These are phyloP conservation scores for Trypethelium eluteriae DNA, from an alignment of 495 filamentous ascomycete species.

Conservation along the genomic window DNA sequence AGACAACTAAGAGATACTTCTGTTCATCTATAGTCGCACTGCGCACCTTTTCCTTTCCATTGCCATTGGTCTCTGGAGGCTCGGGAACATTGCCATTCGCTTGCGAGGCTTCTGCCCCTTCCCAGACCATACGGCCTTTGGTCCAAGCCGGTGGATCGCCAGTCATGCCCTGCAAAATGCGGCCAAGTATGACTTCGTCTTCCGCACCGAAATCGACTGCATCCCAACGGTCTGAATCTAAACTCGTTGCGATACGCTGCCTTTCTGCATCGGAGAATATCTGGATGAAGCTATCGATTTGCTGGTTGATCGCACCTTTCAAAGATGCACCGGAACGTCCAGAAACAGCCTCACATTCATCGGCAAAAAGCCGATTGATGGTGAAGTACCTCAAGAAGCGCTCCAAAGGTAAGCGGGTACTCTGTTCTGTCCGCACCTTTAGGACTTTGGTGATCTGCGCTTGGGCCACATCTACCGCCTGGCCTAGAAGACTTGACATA, in stretches of 20 bases:
- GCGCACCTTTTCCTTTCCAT: slow-evolving; percentile 57
- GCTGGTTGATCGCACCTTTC: slow-evolving; percentile 80
- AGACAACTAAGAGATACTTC: slow-evolving; percentile 76
- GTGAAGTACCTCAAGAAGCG: slow-evolving; percentile 87
- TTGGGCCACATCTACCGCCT: slow-evolving; percentile 88
- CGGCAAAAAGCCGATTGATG: slow-evolving; percentile 86
- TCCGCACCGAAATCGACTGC: slow-evolving; percentile 73
- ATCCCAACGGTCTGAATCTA: slow-evolving; percentile 89
- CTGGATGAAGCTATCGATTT: slow-evolving; percentile 83
- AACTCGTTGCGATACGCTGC: slow-evolving; percentile 68
- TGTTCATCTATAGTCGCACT: slow-evolving; percentile 77
- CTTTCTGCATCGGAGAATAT: slow-evolving; percentile 67
- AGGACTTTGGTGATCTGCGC: slow-evolving; percentile 86
- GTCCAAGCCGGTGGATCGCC: slow-evolving; percentile 70
- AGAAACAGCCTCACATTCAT: slow-evolving; percentile 94
- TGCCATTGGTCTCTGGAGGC: slow-evolving; percentile 42
- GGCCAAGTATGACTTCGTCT: slow-evolving; percentile 53
- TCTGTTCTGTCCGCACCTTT: slow-evolving; percentile 84
- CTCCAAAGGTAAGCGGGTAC: slow-evolving; percentile 59
- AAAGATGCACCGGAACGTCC: slow-evolving; percentile 76
- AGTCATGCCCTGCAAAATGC: slow-evolving; percentile 71
- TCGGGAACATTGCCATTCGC: slow-evolving; percentile 26
- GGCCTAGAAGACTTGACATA: slow-evolving; percentile 86
- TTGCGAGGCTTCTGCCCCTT: slow-evolving; percentile 26
- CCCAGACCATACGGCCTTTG: slow-evolving; percentile 55